Conservation (phyloP, 371 early-diverging fungal genomes). For the Umbelopsis sp. region DNA sequence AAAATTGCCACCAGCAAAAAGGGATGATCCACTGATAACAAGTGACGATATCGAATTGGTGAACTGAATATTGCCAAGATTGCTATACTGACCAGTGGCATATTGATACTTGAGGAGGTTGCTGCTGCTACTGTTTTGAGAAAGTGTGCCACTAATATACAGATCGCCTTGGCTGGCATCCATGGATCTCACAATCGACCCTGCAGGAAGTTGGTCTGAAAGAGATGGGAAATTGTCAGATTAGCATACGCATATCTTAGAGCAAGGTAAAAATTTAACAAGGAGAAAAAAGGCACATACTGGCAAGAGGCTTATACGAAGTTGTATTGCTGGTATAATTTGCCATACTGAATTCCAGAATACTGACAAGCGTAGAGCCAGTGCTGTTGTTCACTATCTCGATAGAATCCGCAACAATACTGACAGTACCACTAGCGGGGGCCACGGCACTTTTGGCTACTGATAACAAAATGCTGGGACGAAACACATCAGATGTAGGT, state of each 20-base stretch:
- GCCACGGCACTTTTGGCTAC: slow-evolving; percentile 29
- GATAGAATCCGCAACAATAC: slow-evolving; percentile 37
- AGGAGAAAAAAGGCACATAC: slow-evolving; percentile 23
- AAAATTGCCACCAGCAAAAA: slow-evolving; percentile 42
- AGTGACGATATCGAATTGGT: slow-evolving; percentile 34
- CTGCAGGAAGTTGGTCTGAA: slow-evolving; percentile 36
- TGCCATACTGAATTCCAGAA: slow-evolving; percentile 41
- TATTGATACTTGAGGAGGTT: slow-evolving; percentile 40
- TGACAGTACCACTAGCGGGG: slow-evolving; percentile 26
- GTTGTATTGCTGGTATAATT: slow-evolving; percentile 34
- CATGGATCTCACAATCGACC: slow-evolving; percentile 35
- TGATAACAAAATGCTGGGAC: slow-evolving; percentile 33
- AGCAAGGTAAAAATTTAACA: not conserved
- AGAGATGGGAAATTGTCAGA: not conserved
- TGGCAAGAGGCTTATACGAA: slow-evolving; percentile 39
- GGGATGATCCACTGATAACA: slow-evolving; percentile 23
- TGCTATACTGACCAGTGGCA: not conserved
- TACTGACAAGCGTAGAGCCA: slow-evolving; percentile 32
- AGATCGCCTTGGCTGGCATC: slow-evolving; percentile 33
- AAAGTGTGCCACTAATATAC: slow-evolving; percentile 41
- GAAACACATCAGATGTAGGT: slow-evolving; percentile 34
- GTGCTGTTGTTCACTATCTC: slow-evolving; percentile 41
- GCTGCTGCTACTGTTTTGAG: slow-evolving; percentile 28
- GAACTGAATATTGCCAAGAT: slow-evolving; percentile 28
- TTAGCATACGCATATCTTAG: no score